Conservation (phyloP, 2,329 filamentous ascomycete genomes). For the Metarhizium rileyi region DNA sequence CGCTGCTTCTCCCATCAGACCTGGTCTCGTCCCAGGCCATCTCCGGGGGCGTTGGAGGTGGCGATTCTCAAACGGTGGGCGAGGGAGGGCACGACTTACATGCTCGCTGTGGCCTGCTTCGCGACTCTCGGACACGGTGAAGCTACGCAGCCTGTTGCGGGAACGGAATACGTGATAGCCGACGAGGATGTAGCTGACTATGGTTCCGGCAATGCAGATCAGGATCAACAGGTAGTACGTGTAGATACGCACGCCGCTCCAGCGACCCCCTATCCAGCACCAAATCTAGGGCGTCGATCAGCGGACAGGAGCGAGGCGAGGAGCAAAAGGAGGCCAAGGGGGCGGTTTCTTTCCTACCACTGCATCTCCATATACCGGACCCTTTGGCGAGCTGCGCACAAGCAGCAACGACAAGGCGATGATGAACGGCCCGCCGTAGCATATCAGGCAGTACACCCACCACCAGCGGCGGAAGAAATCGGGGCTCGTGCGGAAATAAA, state of each 20-base stretch:
- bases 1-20: too few species aligned
- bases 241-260: slow-evolving; percentile 48
- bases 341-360: slow-evolving; percentile 31
- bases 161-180: slow-evolving; percentile 51
- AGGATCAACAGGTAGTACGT: slow-evolving; percentile 54
- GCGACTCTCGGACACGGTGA: slow-evolving; percentile 30
- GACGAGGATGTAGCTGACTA: slow-evolving; percentile 45
- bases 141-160: slow-evolving; percentile 43
- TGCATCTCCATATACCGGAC: slow-evolving; percentile 44
- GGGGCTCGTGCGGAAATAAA: slow-evolving; percentile 49
- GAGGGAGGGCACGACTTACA: slow-evolving; percentile 15
- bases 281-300: slow-evolving; percentile 35
- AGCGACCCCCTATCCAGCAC: slow-evolving; percentile 49
- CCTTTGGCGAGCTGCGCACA: slow-evolving; percentile 29
- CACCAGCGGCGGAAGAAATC: slow-evolving; percentile 64
- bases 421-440: slow-evolving; percentile 62
- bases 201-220: slow-evolving; percentile 46
- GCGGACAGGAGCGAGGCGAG: not conserved
- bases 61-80: too few species aligned
- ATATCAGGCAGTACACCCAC: slow-evolving; percentile 59
- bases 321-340: too few species aligned
- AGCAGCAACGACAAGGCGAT: slow-evolving; percentile 58
- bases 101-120: slow-evolving; percentile 22
- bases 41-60: too few species aligned
- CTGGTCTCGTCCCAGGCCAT: too few species aligned